A percentile compares a stretch with the other conserved stretches of the same genome.
Conservation (phyloP, 148 eudicot genomes). For the Rhododendron molle region DNA sequence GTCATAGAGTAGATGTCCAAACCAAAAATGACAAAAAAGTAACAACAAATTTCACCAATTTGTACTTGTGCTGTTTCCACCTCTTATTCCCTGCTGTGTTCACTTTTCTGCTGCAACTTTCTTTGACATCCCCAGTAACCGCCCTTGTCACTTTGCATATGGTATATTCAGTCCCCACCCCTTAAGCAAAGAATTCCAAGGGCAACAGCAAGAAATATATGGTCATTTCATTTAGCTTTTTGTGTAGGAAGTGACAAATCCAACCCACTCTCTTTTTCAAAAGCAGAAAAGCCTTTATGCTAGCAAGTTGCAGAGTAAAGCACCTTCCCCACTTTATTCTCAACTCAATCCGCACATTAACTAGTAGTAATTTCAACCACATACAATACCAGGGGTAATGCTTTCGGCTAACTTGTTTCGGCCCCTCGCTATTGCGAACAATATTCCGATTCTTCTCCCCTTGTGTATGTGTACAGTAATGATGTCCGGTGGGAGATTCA, state of each 20-base stretch:
- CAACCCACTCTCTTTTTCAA: constrained; percentile 35
- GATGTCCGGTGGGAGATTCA: neutral
- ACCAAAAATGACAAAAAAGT: neutral
- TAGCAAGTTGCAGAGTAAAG: constrained; percentile 45
- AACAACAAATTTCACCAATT: neutral
- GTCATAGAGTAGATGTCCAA: neutral
- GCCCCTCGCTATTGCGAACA: constrained; percentile 10
- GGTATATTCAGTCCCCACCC: constrained; percentile 18
- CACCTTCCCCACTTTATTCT: constrained; percentile 44
- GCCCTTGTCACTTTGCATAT: constrained; percentile 3
- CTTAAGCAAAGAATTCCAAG: constrained; percentile 13
- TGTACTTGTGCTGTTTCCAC: neutral
- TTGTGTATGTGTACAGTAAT: neutral
- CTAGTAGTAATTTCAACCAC: constrained; percentile 28
- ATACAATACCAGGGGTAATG: neutral
- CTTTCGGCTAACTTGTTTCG: neutral
- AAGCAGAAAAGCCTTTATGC: constrained; percentile 33
- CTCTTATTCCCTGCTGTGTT: neutral
- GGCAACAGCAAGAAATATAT: neutral
- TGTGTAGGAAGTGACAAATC: constrained; percentile 18
- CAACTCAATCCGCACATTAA: constrained; percentile 9
- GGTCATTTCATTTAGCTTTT: neutral
- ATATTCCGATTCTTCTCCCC: neutral
- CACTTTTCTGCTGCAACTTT: neutral
- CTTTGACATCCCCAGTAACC: neutral